phyloP scores from a whole-genome alignment of 208 protist genomes.

The Leishmania gerbilli region DNA sequence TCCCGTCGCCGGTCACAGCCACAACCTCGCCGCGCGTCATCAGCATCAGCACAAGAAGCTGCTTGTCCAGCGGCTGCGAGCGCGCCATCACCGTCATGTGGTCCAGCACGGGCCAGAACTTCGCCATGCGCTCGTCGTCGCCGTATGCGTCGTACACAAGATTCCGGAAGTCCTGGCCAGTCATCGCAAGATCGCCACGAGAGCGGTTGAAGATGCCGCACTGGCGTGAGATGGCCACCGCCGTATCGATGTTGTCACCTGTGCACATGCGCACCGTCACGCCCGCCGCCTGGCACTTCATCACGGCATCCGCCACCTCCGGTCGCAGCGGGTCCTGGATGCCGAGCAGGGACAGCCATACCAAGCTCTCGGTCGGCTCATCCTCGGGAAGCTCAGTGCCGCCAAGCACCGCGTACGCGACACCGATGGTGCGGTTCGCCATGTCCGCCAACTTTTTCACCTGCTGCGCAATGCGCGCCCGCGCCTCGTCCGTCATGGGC shows the following conservation, averaged over 20 bases:
- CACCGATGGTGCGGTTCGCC: slow-evolving; percentile 86
- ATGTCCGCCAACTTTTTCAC: slow-evolving; percentile 53
- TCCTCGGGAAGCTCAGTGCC: slow-evolving; percentile 44
- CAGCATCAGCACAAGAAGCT: slow-evolving; percentile 87
- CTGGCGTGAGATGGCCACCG: slow-evolving; percentile 91
- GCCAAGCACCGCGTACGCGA: slow-evolving; percentile 54
- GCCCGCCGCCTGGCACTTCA: slow-evolving; percentile 92
- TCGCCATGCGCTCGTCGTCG: slow-evolving; percentile 69
- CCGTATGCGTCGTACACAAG: slow-evolving; percentile 78
- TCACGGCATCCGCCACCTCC: slow-evolving; percentile 92
- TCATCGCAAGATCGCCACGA: slow-evolving; percentile 79
- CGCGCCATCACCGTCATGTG: slow-evolving; percentile 89
- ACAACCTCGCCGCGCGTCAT: slow-evolving; percentile 77
- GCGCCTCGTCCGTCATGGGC: slow-evolving; percentile 36
- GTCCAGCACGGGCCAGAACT: slow-evolving; percentile 75
- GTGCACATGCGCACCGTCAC: slow-evolving; percentile 97
- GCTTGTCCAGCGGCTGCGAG: slow-evolving; percentile 89
- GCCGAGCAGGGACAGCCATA: slow-evolving; percentile 94
- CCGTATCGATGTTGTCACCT: slow-evolving; percentile 94
- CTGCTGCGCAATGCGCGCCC: slow-evolving; percentile 42
- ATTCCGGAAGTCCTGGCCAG: slow-evolving; percentile 90
- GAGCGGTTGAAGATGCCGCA: slow-evolving; percentile 89
- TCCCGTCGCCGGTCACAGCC: slow-evolving; percentile 96
- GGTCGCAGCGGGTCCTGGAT: slow-evolving; percentile 96
- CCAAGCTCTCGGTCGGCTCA: slow-evolving; percentile 73